phyloP scores from a whole-genome alignment of 192 early-diverging fungal genomes.

The Lobosporangium transversale region DNA sequence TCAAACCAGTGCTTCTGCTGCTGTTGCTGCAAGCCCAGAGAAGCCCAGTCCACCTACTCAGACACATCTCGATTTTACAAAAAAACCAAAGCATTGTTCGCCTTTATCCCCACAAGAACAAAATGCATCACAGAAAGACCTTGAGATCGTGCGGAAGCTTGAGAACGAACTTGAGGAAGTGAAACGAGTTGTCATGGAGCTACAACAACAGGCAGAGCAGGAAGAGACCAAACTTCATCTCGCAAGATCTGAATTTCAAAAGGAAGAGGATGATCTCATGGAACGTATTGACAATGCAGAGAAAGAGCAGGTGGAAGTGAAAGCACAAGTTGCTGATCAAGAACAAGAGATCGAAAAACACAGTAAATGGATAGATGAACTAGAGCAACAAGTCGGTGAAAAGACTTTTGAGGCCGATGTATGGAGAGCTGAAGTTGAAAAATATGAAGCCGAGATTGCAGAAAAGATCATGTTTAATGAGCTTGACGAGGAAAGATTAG shows the following conservation, averaged over 20 bases:
- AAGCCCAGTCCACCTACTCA: constrained; percentile 8
- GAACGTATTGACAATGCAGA: constrained; percentile 6
- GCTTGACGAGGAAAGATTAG: background rate
- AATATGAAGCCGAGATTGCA: too few relatives aligned
- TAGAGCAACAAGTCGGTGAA: background rate
- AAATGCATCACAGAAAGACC: background rate
- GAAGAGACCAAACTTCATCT: background rate
- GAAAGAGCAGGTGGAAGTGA: constrained; percentile 4
- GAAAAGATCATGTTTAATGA: background rate
- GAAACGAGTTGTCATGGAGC: constrained; percentile 16
- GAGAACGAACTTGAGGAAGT: constrained; percentile 2
- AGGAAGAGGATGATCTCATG: constrained; percentile 8
- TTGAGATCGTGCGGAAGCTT: constrained; percentile 1
- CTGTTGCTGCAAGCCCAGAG: constrained; percentile 1
- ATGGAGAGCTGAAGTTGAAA: background rate
- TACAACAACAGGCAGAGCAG: constrained; percentile 1
- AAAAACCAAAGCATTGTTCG: background rate
- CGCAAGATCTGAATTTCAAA: background rate
- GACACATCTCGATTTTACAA: constrained; percentile 9
- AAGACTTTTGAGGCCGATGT: background rate
- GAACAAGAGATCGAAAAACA: constrained; percentile 10
- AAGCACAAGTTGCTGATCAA: constrained; percentile 9
- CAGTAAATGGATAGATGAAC: constrained; percentile 8
- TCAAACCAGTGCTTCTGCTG: too few relatives aligned
- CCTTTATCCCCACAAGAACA: background rate